phyloP scores from a whole-genome alignment of 108 stramenopile genomes.

The Bacterosira constricta region DNA sequence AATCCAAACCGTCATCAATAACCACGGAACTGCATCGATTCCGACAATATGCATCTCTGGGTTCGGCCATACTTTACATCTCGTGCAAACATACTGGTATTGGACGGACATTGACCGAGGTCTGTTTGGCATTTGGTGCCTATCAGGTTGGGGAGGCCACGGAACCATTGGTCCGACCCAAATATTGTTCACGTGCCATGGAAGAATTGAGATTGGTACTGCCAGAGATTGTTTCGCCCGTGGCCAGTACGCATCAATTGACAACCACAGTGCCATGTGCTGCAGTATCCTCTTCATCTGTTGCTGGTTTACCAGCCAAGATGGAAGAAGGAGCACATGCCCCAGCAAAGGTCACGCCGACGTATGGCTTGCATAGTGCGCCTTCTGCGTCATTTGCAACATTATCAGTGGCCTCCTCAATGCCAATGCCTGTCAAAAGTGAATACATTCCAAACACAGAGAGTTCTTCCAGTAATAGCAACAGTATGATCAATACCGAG shows the following conservation, averaged over 20 bases:
- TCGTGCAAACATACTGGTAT: constrained; percentile 27
- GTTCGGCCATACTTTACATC: constrained; percentile 30
- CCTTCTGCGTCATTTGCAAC: no score
- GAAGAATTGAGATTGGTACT: constrained; percentile 31
- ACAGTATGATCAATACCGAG: background rate
- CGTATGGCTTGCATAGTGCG: background rate
- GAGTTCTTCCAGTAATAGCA: background rate
- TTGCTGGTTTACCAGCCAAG: background rate
- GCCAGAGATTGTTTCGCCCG: constrained; percentile 6
- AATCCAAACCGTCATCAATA: background rate
- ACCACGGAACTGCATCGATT: constrained; percentile 26
- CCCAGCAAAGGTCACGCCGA: no score
- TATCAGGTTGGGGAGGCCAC: background rate
- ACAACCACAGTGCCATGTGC: no score
- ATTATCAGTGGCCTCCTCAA: no score
- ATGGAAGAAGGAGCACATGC: no score
- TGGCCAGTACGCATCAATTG: no score
- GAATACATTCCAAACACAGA: background rate
- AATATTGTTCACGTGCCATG: constrained; percentile 43
- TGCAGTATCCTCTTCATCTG: no score
- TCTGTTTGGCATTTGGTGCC: constrained; percentile 43
- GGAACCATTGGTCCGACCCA: constrained; percentile 39
- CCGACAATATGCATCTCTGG: constrained; percentile 35
- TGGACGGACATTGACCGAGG: constrained; percentile 35
- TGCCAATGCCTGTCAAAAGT: background rate